These are phyloP conservation scores for Colletotrichum destructivum DNA, from an alignment of 2,329 filamentous ascomycete species.

Conservation along the genomic window DNA sequence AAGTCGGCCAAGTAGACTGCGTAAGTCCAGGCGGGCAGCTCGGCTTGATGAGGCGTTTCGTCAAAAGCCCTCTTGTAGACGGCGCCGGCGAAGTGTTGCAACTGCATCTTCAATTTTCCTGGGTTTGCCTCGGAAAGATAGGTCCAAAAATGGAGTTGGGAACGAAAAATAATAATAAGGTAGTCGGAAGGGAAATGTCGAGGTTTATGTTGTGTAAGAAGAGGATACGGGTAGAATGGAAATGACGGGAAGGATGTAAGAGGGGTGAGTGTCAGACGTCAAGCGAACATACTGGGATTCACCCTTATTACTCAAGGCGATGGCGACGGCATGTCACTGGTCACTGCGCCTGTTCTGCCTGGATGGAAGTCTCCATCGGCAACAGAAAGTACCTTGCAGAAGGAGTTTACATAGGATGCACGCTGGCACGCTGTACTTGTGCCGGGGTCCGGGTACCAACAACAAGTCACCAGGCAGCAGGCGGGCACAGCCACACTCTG, in stretches of 20 bases:
- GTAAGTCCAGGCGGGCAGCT: conserved; percentile 59
- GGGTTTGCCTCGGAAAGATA: neutral
- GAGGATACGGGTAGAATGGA: neutral
- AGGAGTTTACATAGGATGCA: neutral
- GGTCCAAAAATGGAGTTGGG: conserved; percentile 18
- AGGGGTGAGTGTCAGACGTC: conserved; percentile 18
- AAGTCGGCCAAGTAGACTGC: conserved; percentile 57
- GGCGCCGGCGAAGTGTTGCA: conserved; percentile 27
- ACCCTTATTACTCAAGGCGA: conserved; percentile 11
- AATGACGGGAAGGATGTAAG: neutral
- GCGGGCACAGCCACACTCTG: conserved; percentile 37
- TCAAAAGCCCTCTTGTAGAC: conserved; percentile 55
- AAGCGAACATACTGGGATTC: conserved; percentile 17
- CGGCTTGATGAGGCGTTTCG: conserved; percentile 45
- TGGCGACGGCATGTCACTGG: conserved; percentile 13
- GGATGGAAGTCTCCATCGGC: neutral
- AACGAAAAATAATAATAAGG: neutral
- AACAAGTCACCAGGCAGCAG: conserved; percentile 33
- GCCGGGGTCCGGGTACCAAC: conserved; percentile 9
- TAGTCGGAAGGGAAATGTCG: neutral
- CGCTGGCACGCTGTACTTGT: neutral
- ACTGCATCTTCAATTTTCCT: neutral
- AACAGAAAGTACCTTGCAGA: conserved; percentile 16
- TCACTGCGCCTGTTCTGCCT: conserved; percentile 23
- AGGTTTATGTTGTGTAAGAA: conserved; percentile 2